These are phyloP conservation scores for Pleurotus djamor DNA, from an alignment of 768 basidiomycete genomes.

Conservation along the genomic window DNA sequence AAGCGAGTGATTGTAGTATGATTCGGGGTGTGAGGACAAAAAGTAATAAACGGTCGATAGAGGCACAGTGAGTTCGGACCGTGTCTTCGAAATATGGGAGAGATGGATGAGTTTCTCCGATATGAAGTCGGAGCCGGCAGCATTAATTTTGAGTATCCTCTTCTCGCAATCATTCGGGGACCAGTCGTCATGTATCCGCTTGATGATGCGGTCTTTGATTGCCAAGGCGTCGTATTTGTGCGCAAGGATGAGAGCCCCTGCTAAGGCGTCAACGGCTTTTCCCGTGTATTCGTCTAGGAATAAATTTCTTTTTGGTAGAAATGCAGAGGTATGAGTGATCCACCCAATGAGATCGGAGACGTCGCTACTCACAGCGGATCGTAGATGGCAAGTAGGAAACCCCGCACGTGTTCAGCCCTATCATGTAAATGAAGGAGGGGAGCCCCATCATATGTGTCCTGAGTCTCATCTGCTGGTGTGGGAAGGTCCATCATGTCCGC, in stretches of 20 bases:
- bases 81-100: background rate
- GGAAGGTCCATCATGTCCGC: slow-evolving; percentile 10
- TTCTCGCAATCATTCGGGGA: background rate
- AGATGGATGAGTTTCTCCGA: background rate
- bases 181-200: slow-evolving; percentile 1
- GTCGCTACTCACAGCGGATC: background rate
- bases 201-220: background rate
- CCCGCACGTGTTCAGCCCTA: slow-evolving; percentile 4
- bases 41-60: background rate
- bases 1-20: background rate
- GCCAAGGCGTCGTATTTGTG: slow-evolving; percentile 5
- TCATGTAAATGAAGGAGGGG: slow-evolving; percentile 12
- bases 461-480: background rate
- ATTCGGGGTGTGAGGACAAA: background rate
- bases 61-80: background rate
- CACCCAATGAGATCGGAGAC: no score
- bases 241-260: slow-evolving; percentile 5
- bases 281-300: background rate
- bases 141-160: background rate
- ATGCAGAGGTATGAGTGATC: background rate
- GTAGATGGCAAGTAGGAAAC: slow-evolving; percentile 9
- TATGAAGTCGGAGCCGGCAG: background rate
- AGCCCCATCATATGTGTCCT: slow-evolving; percentile 9
- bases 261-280: background rate
- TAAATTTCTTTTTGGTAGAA: background rate